Evolutionary conservation across 371 early-diverging fungal genomes (phyloP).

Genomic region (Chytridiales sp.): DNA sequence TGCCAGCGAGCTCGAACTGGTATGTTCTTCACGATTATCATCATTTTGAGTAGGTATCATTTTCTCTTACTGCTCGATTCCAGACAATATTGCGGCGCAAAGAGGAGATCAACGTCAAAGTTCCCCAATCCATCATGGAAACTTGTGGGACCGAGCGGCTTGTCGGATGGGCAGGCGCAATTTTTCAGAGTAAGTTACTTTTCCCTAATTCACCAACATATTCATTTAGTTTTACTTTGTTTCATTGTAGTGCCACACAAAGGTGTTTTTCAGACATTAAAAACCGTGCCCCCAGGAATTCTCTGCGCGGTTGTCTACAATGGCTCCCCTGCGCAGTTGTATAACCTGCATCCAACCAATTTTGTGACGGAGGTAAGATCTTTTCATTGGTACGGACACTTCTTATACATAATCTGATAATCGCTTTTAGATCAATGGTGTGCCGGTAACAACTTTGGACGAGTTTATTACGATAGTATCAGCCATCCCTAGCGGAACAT

Average conservation of each 20-base stretch:
- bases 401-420: conserved; percentile 48
- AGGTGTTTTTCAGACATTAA: conserved; percentile 76
- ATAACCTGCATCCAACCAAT: conserved; percentile 35
- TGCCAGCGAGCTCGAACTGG: conserved; percentile 22
- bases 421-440: conserved; percentile 67
- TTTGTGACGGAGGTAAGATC: conserved; percentile 34
- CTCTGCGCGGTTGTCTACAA: conserved; percentile 42
- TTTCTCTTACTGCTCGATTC: not conserved
- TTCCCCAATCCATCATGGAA: conserved; percentile 44
- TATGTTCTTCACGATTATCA: conserved; percentile 2
- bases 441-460: conserved; percentile 28
- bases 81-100: conserved; percentile 67
- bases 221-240: conserved; percentile 1
- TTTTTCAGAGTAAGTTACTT: conserved; percentile 49
- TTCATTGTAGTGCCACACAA: conserved; percentile 66
- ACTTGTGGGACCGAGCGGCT: conserved; percentile 55
- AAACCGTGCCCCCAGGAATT: conserved; percentile 67
- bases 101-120: conserved; percentile 49
- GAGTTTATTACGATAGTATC: conserved; percentile 52
- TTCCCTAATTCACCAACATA: not conserved
- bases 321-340: conserved; percentile 43
- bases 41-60: not conserved
- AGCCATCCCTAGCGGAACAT: conserved; percentile 59
- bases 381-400: not conserved
- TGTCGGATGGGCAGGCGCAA: conserved; percentile 80